phyloP scores from a whole-genome alignment of 2,329 filamentous ascomycete genomes.

The Massarina eburnea region DNA sequence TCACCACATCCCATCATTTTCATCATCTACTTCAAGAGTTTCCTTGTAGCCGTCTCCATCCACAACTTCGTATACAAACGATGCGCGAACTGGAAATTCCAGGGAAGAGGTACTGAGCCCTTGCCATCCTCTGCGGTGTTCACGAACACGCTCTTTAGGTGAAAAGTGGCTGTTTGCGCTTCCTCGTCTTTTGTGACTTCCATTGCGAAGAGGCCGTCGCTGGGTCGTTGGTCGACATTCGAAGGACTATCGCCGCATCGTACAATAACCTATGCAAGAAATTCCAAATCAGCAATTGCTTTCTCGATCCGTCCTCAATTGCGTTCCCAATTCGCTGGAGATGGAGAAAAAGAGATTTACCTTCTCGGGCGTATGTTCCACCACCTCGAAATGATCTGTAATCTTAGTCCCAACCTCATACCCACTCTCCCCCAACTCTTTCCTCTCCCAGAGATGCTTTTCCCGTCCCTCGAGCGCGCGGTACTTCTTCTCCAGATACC shows the following conservation, averaged over 20 bases:
- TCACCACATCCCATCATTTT: not conserved
- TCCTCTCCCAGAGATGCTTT: conserved; percentile 38
- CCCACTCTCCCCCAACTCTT: conserved; percentile 32
- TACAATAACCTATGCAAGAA: conserved; percentile 35
- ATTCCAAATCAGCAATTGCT: conserved; percentile 9
- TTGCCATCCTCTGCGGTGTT: conserved; percentile 42
- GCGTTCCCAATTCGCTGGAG: not conserved
- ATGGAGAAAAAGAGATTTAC: conserved; percentile 19
- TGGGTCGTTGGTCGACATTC: conserved; percentile 28
- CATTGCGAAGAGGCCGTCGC: conserved; percentile 43
- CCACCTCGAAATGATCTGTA: conserved; percentile 46
- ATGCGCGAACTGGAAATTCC: conserved; percentile 35
- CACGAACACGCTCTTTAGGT: conserved; percentile 44
- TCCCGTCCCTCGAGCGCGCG: conserved; percentile 32
- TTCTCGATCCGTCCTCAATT: not conserved
- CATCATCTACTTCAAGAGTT: conserved; percentile 32
- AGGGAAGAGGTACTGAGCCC: conserved; percentile 27
- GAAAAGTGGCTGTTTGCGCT: conserved; percentile 40
- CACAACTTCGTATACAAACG: conserved; percentile 43
- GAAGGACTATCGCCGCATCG: conserved; percentile 43
- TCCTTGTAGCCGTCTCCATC: conserved; percentile 46
- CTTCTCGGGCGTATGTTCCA: conserved; percentile 39
- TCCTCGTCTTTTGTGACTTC: conserved; percentile 43
- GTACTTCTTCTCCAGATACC: conserved; percentile 41
- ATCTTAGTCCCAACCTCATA: conserved; percentile 42